These are phyloP conservation scores for Calonectria honghensis DNA, from an alignment of 2,329 filamentous ascomycete genomes.

Conservation along the genomic window DNA sequence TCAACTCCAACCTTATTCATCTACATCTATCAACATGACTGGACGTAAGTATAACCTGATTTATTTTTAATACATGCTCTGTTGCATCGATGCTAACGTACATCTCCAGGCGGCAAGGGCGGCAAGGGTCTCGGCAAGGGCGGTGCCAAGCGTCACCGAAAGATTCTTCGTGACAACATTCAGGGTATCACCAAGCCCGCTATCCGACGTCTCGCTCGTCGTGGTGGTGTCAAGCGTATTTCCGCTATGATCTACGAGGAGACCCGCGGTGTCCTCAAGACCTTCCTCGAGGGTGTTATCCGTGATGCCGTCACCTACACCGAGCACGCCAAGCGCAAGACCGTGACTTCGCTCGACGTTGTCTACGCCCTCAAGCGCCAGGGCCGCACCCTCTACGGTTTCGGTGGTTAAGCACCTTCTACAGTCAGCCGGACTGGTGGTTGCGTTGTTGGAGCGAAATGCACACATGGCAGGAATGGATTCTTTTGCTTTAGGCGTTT, in stretches of 20 bases:
- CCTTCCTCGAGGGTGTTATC: conserved; percentile 85
- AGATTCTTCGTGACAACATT: conserved; percentile 99
- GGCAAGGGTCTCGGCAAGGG: conserved; percentile 99
- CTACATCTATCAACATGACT: conserved; percentile 76
- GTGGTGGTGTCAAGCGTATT: conserved; percentile 99
- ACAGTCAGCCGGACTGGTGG: conserved; percentile 31
- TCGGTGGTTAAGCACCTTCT: conserved; percentile 81
- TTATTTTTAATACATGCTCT: not conserved
- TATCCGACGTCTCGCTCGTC: conserved; percentile 97
- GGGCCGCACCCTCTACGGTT: conserved; percentile 88
- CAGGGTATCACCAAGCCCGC: conserved; percentile 99
- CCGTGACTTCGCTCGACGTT: conserved; percentile 81
- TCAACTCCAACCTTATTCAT: conserved; percentile 50
- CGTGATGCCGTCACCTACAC: conserved; percentile 87
- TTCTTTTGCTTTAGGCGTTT: conserved; percentile 58
- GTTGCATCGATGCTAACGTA: conserved; percentile 65
- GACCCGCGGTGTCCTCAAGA: conserved; percentile 85
- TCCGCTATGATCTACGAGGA: conserved; percentile 94
- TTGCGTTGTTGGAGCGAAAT: conserved; percentile 44
- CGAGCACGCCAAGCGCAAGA: conserved; percentile 89
- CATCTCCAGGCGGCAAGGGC: conserved; percentile 86
- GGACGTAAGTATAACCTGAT: conserved; percentile 76
- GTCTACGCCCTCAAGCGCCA: conserved; percentile 82
- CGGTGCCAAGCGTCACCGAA: conserved; percentile 98
- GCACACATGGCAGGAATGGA: conserved; percentile 47